Base-by-base conservation (phyloP, 257 asterid genomes). In the Capsicum chinense region DNA sequence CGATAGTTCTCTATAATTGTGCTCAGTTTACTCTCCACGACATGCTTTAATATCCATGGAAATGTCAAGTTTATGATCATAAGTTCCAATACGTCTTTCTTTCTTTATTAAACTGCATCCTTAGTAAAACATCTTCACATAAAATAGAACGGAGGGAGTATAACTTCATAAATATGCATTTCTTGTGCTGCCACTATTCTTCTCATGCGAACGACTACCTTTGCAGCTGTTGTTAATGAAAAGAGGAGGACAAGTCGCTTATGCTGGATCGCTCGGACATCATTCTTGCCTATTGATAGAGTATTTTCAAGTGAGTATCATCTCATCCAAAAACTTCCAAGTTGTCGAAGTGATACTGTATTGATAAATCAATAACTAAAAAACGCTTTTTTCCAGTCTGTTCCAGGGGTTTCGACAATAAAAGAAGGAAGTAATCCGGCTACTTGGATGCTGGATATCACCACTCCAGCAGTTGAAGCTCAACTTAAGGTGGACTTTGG, bases 381-480 rank as follows among this genome's bases (percentile, higher is more conserved):
- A 56, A 26, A 1, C 0, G 0, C 1, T 7, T 54, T 37, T 83
- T 73, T 71, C 39, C 87, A 95, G 99, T 87, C 94, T 66, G 85
- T 95, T 56, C 93, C 91, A 0, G 99, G 98, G 50, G 93, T 95
- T 84, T 91, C 97, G 6, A 89, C 87, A 84, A 85, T 92, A 84
- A 91, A 89, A 88, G 97, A 93, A 83, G 99, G 94, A 69, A 83
- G 63, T 33, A 95, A 95, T 85, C 99, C 99, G 9, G 98, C 98
- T 63, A 94, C 98, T 4, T 95, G 98, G 97, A 94, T 95, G 99
- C 84, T 95, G 76, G 99, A 95, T 2, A 85, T 95, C 87, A 92
- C 89, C 56, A 88, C 95, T 73, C 94, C 97, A 70, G 88, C 97
- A 6, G 83, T 95, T 44, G 99, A 93, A 85, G 84, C 94, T 66